These are phyloP conservation scores for Sarocladium oryzae DNA, from an alignment of 2,329 filamentous ascomycete genomes.

Conservation along the genomic window DNA sequence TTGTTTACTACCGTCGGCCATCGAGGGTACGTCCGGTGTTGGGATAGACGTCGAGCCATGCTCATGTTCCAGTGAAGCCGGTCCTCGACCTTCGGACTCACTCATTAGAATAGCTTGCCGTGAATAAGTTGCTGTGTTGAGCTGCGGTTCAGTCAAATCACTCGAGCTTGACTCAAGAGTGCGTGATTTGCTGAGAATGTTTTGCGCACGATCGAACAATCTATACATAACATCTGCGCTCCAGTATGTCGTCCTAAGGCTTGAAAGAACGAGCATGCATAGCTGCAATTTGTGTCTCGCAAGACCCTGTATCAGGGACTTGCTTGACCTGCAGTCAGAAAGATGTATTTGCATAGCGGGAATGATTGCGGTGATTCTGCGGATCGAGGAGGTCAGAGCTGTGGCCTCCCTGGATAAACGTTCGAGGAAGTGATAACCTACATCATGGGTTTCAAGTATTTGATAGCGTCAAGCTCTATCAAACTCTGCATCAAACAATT, in stretches of 20 bases:
- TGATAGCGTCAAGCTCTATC: constrained; percentile 4
- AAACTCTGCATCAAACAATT: constrained; percentile 1
- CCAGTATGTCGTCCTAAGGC: constrained; percentile 5
- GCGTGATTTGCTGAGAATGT: not conserved
- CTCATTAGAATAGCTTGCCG: no score
- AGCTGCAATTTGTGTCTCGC: constrained; percentile 7
- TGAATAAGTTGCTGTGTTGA: no score
- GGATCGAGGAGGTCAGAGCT: no score
- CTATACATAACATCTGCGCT: constrained; percentile 11
- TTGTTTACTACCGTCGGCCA: no score
- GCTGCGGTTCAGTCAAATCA: no score
- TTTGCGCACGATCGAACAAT: constrained; percentile 5
- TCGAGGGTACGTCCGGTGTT: no score
- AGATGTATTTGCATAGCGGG: constrained; percentile 9
- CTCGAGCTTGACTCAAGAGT: no score
- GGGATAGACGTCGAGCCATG: no score
- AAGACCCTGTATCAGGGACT: not conserved
- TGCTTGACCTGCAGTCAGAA: constrained; percentile 5
- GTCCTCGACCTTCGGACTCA: no score
- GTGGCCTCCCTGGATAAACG: no score
- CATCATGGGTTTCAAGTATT: constrained; percentile 9
- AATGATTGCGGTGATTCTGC: constrained; percentile 9
- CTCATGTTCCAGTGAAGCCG: no score
- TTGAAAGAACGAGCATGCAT: not conserved
- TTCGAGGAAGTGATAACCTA: constrained; percentile 1